Percentiles rank a stretch among this genome's conserved stretches.
Conservation (phyloP, 345 rosid species). For the Populus simonii region DNA sequence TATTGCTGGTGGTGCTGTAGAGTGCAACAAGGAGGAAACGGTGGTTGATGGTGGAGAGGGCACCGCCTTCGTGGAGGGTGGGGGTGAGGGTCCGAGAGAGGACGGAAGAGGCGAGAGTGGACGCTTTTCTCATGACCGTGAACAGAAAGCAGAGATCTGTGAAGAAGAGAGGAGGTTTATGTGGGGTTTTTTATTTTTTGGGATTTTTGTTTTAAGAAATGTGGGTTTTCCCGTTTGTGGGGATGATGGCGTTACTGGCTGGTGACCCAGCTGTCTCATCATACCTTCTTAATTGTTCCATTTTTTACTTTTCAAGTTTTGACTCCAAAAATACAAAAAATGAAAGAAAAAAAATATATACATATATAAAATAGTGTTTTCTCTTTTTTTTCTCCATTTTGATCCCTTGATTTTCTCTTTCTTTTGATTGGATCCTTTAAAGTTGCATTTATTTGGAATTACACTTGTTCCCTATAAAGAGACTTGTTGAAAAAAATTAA, state of each 20-base stretch:
- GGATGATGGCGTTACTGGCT: not conserved
- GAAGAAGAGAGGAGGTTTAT: not conserved
- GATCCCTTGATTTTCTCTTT: too few species aligned
- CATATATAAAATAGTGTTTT: too few species aligned
- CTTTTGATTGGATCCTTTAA: too few species aligned
- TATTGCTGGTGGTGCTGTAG: slow-evolving; percentile 30
- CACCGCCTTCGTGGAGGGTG: slow-evolving; percentile 8
- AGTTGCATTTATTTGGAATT: too few species aligned
- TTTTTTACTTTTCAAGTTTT: too few species aligned
- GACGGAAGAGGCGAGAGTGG: slow-evolving; percentile 29
- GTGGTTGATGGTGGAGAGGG: slow-evolving; percentile 5
- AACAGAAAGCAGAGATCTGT: not conserved
- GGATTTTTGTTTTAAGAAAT: not conserved
- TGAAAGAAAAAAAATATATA: too few species aligned
- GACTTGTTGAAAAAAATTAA: too few species aligned
- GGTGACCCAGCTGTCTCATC: too few species aligned
- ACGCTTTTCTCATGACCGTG: slow-evolving; percentile 41
- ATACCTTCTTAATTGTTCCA: too few species aligned
- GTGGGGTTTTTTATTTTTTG: not conserved
- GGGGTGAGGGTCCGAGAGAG: slow-evolving; percentile 34
- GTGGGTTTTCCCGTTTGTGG: not conserved
- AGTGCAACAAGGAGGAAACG: slow-evolving; percentile 30
- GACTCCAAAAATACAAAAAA: too few species aligned
- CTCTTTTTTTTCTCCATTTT: too few species aligned
- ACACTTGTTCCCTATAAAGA: too few species aligned